These are phyloP conservation scores for Populus davidiana DNA, from an alignment of 345 rosid species.

Conservation along the genomic window DNA sequence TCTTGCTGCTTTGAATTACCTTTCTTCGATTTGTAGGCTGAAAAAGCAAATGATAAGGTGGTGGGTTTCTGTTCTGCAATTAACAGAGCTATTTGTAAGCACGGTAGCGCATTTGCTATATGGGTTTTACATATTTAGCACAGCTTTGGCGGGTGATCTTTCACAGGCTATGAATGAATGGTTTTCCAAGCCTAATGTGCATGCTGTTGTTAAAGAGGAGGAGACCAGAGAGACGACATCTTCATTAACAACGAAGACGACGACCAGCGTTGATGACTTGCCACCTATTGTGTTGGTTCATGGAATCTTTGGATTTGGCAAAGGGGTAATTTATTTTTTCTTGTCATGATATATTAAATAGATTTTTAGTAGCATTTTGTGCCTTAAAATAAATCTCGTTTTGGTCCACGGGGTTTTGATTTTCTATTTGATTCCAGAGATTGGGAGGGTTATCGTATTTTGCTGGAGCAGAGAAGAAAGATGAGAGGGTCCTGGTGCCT, in stretches of 20 bases:
- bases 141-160: slow-evolving; percentile 89
- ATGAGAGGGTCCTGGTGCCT: slow-evolving; percentile 91
- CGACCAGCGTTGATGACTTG: slow-evolving; percentile 34
- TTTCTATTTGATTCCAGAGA: slow-evolving; percentile 45
- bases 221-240: slow-evolving; percentile 8
- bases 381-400: background rate
- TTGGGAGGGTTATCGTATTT: slow-evolving; percentile 92
- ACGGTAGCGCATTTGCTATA: slow-evolving; percentile 65
- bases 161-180: slow-evolving; percentile 50
- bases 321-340: slow-evolving; percentile 54
- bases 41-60: slow-evolving; percentile 52
- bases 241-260: background rate
- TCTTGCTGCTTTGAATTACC: slow-evolving; percentile 8
- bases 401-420: background rate
- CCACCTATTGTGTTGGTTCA: slow-evolving; percentile 94
- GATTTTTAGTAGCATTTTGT: background rate
- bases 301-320: slow-evolving; percentile 98
- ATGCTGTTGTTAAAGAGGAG: slow-evolving; percentile 38
- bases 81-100: slow-evolving; percentile 79
- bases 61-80: slow-evolving; percentile 59
- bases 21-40: slow-evolving; percentile 2
- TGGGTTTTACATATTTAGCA: slow-evolving; percentile 79
- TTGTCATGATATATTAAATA: background rate
- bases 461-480: slow-evolving; percentile 97
- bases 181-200: slow-evolving; percentile 47